Evolutionary conservation across 2,329 filamentous ascomycete species (phyloP).

Genomic region (Cryphonectria radicalis): DNA sequence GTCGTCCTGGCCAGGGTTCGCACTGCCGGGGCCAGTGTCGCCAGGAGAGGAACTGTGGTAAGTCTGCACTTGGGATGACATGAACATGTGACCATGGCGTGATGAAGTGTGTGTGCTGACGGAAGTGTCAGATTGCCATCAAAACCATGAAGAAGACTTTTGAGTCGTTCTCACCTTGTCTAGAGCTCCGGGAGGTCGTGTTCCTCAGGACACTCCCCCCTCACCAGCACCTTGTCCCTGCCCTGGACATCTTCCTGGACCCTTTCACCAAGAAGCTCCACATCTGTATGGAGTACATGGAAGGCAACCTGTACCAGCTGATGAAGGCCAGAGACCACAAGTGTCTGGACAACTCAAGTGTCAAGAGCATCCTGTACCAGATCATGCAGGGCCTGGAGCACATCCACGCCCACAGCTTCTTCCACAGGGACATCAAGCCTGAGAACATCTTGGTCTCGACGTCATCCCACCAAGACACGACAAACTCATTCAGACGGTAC

Average conservation of each 20-base stretch:
- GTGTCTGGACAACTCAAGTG: slow-evolving; percentile 82
- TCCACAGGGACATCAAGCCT: slow-evolving; percentile 98
- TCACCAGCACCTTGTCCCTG: slow-evolving; percentile 93
- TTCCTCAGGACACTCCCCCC: slow-evolving; percentile 87
- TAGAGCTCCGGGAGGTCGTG: slow-evolving; percentile 95
- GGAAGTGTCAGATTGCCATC: slow-evolving; percentile 77
- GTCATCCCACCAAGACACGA: slow-evolving; percentile 79
- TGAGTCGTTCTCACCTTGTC: slow-evolving; percentile 85
- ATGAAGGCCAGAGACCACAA: slow-evolving; percentile 99
- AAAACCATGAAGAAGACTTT: slow-evolving; percentile 99
- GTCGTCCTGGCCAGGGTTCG: slow-evolving; percentile 90
- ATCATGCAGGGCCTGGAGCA: slow-evolving; percentile 96
- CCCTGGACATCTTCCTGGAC: slow-evolving; percentile 96
- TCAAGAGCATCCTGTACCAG: slow-evolving; percentile 97
- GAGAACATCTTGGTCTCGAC: slow-evolving; percentile 98
- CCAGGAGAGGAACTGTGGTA: slow-evolving; percentile 91
- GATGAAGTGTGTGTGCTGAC: slow-evolving; percentile 18
- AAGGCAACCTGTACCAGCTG: slow-evolving; percentile 96
- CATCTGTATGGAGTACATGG: slow-evolving; percentile 99
- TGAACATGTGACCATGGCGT: background rate
- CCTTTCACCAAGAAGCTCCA: slow-evolving; percentile 95
- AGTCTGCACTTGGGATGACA: slow-evolving; percentile 43
- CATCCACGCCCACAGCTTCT: slow-evolving; percentile 96
- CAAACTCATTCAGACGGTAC: slow-evolving; percentile 88
- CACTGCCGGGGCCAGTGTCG: slow-evolving; percentile 85